Conservation (phyloP, 345 rosid genomes). For the Salix koriyanagi region DNA sequence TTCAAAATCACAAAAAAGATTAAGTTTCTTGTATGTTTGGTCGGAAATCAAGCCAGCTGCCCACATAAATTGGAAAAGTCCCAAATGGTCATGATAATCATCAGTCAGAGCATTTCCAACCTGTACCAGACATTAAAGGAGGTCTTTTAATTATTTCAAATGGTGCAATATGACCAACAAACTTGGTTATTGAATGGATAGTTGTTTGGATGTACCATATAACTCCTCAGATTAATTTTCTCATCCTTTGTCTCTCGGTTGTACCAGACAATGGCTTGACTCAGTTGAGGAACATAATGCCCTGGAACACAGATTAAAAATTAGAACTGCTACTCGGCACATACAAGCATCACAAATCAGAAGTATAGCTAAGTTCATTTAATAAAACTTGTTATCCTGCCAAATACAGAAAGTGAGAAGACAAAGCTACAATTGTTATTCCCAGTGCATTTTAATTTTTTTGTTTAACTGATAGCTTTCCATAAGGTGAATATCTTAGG, state of each 20-base stretch:
- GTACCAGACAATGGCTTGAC: conserved; percentile 63
- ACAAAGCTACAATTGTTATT: background rate
- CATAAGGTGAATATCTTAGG: background rate
- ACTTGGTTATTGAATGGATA: background rate
- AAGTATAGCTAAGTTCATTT: background rate
- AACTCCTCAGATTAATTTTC: conserved; percentile 76
- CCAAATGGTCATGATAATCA: conserved; percentile 77
- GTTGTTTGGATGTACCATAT: conserved; percentile 49
- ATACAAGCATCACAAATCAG: background rate
- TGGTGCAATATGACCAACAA: background rate
- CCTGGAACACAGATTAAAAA: conserved; percentile 41
- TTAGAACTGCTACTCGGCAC: conserved; percentile 5
- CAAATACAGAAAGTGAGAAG: background rate
- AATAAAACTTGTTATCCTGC: background rate
- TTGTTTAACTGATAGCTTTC: background rate
- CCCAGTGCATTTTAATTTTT: background rate
- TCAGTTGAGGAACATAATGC: conserved; percentile 93
- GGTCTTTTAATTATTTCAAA: conserved; percentile 6
- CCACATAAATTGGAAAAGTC: conserved; percentile 81
- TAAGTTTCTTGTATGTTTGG: conserved; percentile 63
- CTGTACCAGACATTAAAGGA: conserved; percentile 42
- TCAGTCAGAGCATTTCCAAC: conserved; percentile 92
- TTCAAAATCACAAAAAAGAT: conserved; percentile 58
- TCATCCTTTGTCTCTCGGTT: conserved; percentile 40
- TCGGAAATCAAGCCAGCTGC: conserved; percentile 84